Conservation (phyloP, 495 filamentous ascomycete species). For the Amphirosellinia nigrospora region DNA sequence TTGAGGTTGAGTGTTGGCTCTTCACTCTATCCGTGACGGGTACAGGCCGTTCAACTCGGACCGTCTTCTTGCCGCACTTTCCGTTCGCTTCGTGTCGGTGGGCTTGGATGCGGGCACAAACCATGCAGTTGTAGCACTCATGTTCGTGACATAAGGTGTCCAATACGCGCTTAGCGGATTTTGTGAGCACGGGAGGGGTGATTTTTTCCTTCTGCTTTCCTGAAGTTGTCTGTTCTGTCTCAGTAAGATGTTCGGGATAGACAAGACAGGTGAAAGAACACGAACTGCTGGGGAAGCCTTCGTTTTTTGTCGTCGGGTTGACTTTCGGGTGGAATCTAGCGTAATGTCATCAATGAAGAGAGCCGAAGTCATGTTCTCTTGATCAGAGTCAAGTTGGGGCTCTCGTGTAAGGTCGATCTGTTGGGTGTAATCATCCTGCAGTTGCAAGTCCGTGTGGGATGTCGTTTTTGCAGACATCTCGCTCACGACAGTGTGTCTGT, state of each 20-base stretch:
- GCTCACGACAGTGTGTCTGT: slow-evolving; percentile 30
- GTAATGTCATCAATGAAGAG: slow-evolving; percentile 64
- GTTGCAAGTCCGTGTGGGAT: slow-evolving; percentile 41
- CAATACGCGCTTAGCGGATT: slow-evolving; percentile 62
- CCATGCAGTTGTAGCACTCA: slow-evolving; percentile 72
- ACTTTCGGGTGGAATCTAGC: slow-evolving; percentile 42
- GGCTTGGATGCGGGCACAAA: slow-evolving; percentile 67
- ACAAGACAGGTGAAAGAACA: slow-evolving; percentile 20
- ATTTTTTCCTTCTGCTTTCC: slow-evolving; percentile 23
- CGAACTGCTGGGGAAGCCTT: slow-evolving; percentile 19
- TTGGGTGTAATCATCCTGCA: slow-evolving; percentile 50
- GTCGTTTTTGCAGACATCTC: slow-evolving; percentile 40
- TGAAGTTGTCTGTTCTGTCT: background rate
- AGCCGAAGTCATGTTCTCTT: slow-evolving; percentile 59
- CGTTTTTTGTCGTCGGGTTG: slow-evolving; percentile 31
- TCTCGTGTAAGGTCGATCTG: slow-evolving; percentile 49
- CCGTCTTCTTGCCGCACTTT: slow-evolving; percentile 53
- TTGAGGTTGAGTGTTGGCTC: slow-evolving; percentile 36
- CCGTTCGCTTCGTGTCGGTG: slow-evolving; percentile 42
- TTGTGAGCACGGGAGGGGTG: slow-evolving; percentile 49
- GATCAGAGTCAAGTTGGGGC: slow-evolving; percentile 13
- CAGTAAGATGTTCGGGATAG: slow-evolving; percentile 12
- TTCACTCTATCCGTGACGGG: slow-evolving; percentile 72
- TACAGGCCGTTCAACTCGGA: slow-evolving; percentile 69
- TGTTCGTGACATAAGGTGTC: slow-evolving; percentile 64